Conservation (phyloP, 352 stramenopile species). For the Phytopythium cucurbitacearum region DNA sequence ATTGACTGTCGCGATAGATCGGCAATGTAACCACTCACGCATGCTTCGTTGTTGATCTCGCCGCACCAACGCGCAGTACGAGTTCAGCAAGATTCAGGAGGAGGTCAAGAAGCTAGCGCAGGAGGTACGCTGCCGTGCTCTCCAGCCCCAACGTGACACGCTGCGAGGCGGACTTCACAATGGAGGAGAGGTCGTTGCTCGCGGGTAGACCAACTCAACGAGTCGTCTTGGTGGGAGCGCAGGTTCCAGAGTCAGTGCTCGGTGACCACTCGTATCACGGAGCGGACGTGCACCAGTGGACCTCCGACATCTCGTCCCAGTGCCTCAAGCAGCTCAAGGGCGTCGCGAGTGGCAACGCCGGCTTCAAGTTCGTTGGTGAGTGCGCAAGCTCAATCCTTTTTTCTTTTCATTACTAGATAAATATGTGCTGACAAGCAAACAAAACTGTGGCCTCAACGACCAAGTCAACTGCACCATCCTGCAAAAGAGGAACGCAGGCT, state of each 20-base stretch:
- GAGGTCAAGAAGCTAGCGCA: slow-evolving; percentile 86
- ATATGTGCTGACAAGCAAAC: slow-evolving; percentile 22
- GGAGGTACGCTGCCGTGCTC: slow-evolving; percentile 31
- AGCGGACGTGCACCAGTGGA: slow-evolving; percentile 78
- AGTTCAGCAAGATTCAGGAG: slow-evolving; percentile 80
- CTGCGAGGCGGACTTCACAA: not conserved
- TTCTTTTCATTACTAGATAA: slow-evolving; percentile 21
- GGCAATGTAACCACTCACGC: too few relatives aligned
- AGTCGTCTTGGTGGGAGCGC: not conserved
- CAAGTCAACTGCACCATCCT: slow-evolving; percentile 85
- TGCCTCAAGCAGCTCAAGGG: slow-evolving; percentile 83
- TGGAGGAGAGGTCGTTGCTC: too few relatives aligned
- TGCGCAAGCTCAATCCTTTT: slow-evolving; percentile 6
- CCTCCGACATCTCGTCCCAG: slow-evolving; percentile 64
- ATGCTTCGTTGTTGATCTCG: not conserved
- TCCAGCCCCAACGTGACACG: not conserved
- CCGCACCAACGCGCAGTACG: slow-evolving; percentile 37
- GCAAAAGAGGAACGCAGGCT: slow-evolving; percentile 87
- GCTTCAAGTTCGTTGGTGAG: slow-evolving; percentile 88
- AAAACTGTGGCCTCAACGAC: slow-evolving; percentile 10
- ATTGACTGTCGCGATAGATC: too few relatives aligned
- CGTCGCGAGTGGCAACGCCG: slow-evolving; percentile 77
- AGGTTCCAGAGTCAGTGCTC: slow-evolving; percentile 77
- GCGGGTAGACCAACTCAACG: too few relatives aligned
- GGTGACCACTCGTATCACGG: slow-evolving; percentile 68